Conservation (phyloP, 768 basidiomycete genomes). For the Mycena pura region DNA sequence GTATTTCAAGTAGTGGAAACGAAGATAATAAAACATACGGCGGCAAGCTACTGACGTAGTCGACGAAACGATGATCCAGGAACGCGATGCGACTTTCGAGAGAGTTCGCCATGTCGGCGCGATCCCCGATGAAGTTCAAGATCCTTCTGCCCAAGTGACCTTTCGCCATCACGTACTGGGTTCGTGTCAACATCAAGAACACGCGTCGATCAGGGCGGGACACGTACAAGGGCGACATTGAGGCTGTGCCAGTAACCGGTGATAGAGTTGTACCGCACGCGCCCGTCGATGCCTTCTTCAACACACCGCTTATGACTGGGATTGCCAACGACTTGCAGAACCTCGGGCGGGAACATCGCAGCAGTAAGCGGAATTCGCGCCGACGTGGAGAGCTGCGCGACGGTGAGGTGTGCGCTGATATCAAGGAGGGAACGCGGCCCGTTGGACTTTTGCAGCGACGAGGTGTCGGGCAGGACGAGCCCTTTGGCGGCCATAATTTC, state of each 20-base stretch:
- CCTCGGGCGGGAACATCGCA: no score
- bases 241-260: background rate
- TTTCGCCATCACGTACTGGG: background rate
- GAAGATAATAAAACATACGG: background rate
- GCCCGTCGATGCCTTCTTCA: no score
- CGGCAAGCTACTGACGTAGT: conserved; percentile 1
- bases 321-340: no score
- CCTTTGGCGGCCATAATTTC: background rate
- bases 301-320: no score
- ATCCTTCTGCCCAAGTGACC: background rate
- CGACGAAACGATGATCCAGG: conserved; percentile 1
- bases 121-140: background rate
- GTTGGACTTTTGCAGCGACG: background rate
- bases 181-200: background rate
- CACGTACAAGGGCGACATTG: background rate
- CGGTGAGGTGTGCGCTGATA: no score
- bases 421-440: no score
- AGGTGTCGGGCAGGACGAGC: background rate
- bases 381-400: no score
- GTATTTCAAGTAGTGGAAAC: background rate
- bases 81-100: background rate
- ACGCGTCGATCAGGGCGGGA: background rate
- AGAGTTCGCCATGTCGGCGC: no score
- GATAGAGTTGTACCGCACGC: no score
- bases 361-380: no score